Base-by-base conservation (phyloP, 805 yeast species). In the Saturnispora zaruensis region DNA sequence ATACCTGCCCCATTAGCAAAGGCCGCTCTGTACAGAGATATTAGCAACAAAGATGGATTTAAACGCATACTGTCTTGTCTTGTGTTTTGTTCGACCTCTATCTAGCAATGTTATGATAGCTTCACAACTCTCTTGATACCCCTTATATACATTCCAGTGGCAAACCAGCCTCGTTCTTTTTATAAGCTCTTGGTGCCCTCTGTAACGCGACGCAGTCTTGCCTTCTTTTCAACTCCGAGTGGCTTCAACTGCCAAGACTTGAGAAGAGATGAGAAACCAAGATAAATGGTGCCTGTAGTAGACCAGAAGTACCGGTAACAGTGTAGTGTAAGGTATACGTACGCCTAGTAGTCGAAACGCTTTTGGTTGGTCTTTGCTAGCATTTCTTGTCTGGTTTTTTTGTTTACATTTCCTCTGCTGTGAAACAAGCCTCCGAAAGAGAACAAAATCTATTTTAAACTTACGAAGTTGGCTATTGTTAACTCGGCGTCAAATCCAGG, bases 81-180 rank as follows among this genome's bases (percentile, higher is more conserved):
- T 36, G 14, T 28, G 13, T 5, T 6, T 36, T 5, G 21, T 36
- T 16, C 6, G 5, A 36, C 3, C 13, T 11, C 21, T 36, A 4
- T 6, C 24, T 36, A 36, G 40, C 40, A 16, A 36, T 36, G 23
- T 18, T 8, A 8, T 3, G 23, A 18, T 36, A 20, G 40, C 11
- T 18, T 36, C 6, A 9, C 6, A 36, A 18, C 14, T 8, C 24
- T 36, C 9, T 18, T 16, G 40, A 16, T 18, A 5, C 21, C 18
- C 20, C 18, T 6, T 36, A 16, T 36, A 36, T 36, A 18, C 6
- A 34, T 34, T 36, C 21, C 40, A 36, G 21, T 9, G 23, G 23
- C 40, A 36, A 36, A 36, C 40, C 40, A 36, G 40, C 40, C 40
- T 36, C 40, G 40, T 36, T 20, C 21, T 36, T 36, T 36, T 16